Evolutionary conservation across 2,329 filamentous ascomycete species (phyloP).

Genomic region (Paecilomyces fulvus): DNA sequence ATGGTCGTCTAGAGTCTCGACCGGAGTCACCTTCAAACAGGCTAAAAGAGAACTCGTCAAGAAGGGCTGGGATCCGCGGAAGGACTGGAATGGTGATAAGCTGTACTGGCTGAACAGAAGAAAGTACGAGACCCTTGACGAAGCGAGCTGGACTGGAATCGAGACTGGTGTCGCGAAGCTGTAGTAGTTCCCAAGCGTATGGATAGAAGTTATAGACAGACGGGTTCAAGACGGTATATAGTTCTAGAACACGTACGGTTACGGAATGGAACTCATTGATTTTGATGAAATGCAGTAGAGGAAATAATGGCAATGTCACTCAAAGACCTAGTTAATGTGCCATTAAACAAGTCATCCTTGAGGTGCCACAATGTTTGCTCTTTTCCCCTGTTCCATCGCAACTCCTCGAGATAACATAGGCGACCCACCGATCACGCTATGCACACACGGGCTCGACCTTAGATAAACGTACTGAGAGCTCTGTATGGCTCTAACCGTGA

Average conservation of each 20-base stretch:
- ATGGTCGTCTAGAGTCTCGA: conserved; percentile 27
- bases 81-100: conserved; percentile 25
- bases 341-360: neutral
- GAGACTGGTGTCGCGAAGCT: conserved; percentile 37
- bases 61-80: conserved; percentile 32
- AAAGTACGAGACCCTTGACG: conserved; percentile 31
- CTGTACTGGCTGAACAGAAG: conserved; percentile 39
- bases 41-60: conserved; percentile 37
- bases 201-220: neutral
- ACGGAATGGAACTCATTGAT: neutral
- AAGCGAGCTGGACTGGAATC: conserved; percentile 32
- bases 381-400: neutral
- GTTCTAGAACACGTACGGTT: neutral
- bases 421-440: neutral
- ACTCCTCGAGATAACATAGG: neutral
- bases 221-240: neutral
- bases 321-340: neutral
- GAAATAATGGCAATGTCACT: too few species aligned
- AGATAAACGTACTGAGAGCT: neutral
- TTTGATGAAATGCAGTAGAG: neutral
- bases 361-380: neutral
- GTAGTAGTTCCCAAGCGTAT: conserved; percentile 8
- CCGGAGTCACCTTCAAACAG: conserved; percentile 44
- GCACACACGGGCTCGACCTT: neutral
- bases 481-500: neutral